Evolutionary conservation across 78 protist species (phyloP).

Genomic region (Cavenderia fasciculata): DNA sequence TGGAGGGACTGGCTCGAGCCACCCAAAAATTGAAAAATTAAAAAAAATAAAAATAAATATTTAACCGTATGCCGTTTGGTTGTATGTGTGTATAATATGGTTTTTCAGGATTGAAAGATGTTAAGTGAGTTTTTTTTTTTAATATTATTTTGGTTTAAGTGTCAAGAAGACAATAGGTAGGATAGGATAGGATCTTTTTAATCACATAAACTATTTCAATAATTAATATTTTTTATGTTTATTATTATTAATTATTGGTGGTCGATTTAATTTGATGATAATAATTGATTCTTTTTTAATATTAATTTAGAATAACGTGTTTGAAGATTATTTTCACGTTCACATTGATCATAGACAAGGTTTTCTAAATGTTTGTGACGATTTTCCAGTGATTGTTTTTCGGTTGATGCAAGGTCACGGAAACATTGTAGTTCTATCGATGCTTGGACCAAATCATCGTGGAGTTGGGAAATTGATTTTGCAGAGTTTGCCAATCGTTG

Average conservation of each 20-base stretch:
- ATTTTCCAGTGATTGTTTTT: conserved; percentile 5
- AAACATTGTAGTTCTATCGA: conserved; percentile 27
- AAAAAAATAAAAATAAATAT: no score
- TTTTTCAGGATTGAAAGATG: no score
- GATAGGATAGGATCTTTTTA: background rate
- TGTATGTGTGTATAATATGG: no score
- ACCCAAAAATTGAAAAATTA: no score
- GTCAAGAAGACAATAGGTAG: no score
- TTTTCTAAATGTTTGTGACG: conserved; percentile 25
- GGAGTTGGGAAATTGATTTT: conserved; percentile 3
- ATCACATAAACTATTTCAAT: background rate
- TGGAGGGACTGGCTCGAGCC: no score
- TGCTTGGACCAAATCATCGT: conserved; percentile 3
- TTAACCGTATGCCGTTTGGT: no score
- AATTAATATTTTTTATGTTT: background rate
- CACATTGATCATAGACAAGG: conserved; percentile 57
- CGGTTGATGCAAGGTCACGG: background rate
- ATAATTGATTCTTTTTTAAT: background rate
- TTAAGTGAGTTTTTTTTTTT: no score
- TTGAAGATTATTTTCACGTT: conserved; percentile 51
- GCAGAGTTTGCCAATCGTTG: background rate
- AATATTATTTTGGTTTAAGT: no score
- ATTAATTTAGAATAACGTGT: conserved; percentile 15
- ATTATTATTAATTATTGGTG: background rate
- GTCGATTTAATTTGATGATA: background rate